Base-by-base conservation (phyloP, 2,329 filamentous ascomycete species). In the Gaeumannomyces tritici region DNA sequence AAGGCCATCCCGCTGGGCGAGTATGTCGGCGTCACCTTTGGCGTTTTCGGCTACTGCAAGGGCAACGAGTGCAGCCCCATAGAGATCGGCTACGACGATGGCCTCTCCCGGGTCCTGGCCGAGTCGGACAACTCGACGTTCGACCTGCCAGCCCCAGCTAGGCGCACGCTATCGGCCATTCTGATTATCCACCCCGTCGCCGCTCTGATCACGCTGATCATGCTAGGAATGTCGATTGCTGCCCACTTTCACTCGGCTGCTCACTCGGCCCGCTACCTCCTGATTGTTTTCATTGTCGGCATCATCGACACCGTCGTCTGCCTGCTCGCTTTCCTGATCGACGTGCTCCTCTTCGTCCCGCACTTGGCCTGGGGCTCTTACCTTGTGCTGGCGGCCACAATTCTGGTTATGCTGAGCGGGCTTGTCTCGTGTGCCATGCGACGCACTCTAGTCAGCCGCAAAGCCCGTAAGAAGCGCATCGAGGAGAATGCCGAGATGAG, bases 401-500 rank as follows among this genome's bases (percentile, higher is more conserved):
- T 97, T 64, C 78, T 97, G 62, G 89, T 96, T 60, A 87, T 90
- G 61, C 80, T 91, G 28, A 90, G 90, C 71, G 89, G 88, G 55
- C 83, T 99, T 63, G 87, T 97, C 47, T 93, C 92, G 11, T 99
- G 93, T 73, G 92, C 91, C 27, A 98, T 98, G 92, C 89, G 95
- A 66, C 87, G 93, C 64, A 96, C 93, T 2, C 79, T 98, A 63
- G 90, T 97, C 65, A 90, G 90, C 74, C 86, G 93, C 69, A 97
- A 97, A 77, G 90, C 93, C n/a, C 85, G 93, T 65, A 93, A 95
- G 81, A 91, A 88, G 79, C 86, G 91, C 57, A 96, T 98, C 71
- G 91, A 87, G 2, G 90, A 96, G 74, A 96, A 98, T 72, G 91
- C 93, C 9, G 93, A 98, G 73, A 98, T 98, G 93, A 98, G 90